These are phyloP conservation scores for Backusella morwellensis DNA, from an alignment of 192 early-diverging fungal genomes.

Conservation along the genomic window DNA sequence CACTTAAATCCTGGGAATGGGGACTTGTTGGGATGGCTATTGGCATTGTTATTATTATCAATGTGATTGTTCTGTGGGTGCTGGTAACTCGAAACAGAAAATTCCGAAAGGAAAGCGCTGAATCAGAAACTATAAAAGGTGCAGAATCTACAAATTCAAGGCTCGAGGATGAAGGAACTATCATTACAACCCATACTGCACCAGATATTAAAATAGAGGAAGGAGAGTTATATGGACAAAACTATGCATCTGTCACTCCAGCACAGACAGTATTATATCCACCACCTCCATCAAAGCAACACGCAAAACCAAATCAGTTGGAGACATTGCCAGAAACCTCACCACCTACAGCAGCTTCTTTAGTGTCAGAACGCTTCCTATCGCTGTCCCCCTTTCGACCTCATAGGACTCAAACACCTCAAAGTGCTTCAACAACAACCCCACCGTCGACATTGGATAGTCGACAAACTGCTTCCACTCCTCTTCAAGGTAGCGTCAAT, in stretches of 20 bases:
- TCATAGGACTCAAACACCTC: neutral
- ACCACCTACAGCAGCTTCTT: neutral
- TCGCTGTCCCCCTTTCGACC: neutral
- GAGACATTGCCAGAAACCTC: neutral
- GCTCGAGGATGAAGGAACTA: neutral
- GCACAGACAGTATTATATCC: conserved; percentile 1
- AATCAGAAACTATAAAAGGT: neutral
- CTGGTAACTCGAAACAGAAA: conserved; percentile 2
- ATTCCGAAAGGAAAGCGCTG: neutral
- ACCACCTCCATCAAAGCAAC: neutral
- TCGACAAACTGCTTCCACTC: neutral
- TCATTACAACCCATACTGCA: neutral
- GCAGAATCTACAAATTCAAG: neutral
- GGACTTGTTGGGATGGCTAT: neutral
- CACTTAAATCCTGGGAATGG: conserved; percentile 1
- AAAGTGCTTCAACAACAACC: neutral
- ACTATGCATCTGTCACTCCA: neutral
- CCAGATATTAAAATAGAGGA: neutral
- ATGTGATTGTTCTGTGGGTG: neutral
- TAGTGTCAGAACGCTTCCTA: neutral
- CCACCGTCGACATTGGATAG: neutral
- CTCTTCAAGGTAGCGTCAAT: neutral
- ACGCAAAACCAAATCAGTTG: neutral
- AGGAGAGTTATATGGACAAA: neutral
- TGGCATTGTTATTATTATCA: neutral